phyloP scores from a whole-genome alignment of 23 red algal genomes.

The Rhodosorus marinus region DNA sequence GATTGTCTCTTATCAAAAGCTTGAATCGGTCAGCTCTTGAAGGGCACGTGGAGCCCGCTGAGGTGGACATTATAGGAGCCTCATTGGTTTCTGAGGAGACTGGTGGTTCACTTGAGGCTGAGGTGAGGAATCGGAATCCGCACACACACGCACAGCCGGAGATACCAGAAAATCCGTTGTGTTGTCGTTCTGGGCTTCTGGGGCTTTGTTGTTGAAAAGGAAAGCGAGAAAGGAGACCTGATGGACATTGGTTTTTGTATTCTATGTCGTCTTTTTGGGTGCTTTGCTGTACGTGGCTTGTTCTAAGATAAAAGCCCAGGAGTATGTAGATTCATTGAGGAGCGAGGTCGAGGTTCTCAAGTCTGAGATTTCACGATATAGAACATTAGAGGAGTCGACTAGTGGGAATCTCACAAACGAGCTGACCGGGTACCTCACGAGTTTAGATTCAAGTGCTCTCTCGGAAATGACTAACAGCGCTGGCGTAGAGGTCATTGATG shows the following conservation, averaged over 20 bases:
- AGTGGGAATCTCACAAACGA: too few relatives aligned
- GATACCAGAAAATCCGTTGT: too few relatives aligned
- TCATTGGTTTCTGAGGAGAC: slow-evolving; percentile 33
- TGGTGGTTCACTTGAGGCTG: too few relatives aligned
- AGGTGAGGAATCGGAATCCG: too few relatives aligned
- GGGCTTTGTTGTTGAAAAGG: too few relatives aligned
- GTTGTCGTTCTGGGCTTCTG: too few relatives aligned
- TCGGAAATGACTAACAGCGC: slow-evolving; percentile 53
- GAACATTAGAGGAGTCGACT: slow-evolving; percentile 28
- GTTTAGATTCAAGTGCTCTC: slow-evolving; percentile 69
- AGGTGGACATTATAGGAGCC: slow-evolving; percentile 31
- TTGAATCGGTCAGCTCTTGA: slow-evolving; percentile 18
- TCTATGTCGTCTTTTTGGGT: too few relatives aligned
- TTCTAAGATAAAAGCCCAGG: too few relatives aligned
- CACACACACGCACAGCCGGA: too few relatives aligned
- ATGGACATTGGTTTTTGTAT: too few relatives aligned
- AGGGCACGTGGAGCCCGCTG: slow-evolving; percentile 6
- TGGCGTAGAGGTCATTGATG: slow-evolving; percentile 81
- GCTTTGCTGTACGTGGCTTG: too few relatives aligned
- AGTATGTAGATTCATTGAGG: slow-evolving; percentile 58
- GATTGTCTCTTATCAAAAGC: slow-evolving; percentile 29
- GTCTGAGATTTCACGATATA: slow-evolving; percentile 26
- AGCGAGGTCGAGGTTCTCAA: slow-evolving; percentile 35
- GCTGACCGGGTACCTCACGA: slow-evolving; percentile 59
- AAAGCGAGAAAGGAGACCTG: too few relatives aligned